phyloP scores from a whole-genome alignment of 2,329 filamentous ascomycete genomes.

The Aureobasidium subglaciale region DNA sequence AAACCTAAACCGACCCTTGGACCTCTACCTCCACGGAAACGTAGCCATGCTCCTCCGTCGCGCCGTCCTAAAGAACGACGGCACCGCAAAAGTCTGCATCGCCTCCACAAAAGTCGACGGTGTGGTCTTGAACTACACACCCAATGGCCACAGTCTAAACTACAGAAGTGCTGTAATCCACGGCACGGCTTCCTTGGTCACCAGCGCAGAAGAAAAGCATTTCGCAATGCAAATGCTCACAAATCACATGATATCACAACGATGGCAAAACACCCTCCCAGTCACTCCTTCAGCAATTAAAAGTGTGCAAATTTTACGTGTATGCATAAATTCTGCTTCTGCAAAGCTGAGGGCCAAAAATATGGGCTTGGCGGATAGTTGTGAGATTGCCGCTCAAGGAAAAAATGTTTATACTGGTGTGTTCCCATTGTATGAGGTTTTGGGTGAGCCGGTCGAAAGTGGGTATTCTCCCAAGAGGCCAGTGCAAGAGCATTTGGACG shows the following conservation, averaged over 20 bases:
- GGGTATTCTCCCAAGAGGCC: conserved; percentile 1
- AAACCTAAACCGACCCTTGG: conserved; percentile 3
- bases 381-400: neutral
- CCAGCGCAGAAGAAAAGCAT: neutral
- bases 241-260: conserved; percentile 1
- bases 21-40: conserved; percentile 14
- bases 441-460: conserved; percentile 4
- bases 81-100: conserved; percentile 7
- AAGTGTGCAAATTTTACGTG: conserved; percentile 3
- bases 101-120: conserved; percentile 11
- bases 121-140: conserved; percentile 10
- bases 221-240: conserved; percentile 10
- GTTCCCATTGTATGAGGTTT: neutral
- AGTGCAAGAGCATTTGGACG: neutral
- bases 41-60: conserved; percentile 10
- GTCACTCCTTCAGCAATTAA: conserved; percentile 4
- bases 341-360: conserved; percentile 12
- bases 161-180: conserved; percentile 9
- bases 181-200: neutral
- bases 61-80: neutral
- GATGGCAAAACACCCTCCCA: conserved; percentile 1
- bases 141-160: conserved; percentile 9
- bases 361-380: conserved; percentile 10
- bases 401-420: conserved; percentile 11
- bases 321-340: neutral